Evolutionary conservation across 1,284 basidiomycete species (phyloP), one percentile per base, ranked within the genome.

Genomic region (Ceratorhiza oryzae-sativae): DNA sequence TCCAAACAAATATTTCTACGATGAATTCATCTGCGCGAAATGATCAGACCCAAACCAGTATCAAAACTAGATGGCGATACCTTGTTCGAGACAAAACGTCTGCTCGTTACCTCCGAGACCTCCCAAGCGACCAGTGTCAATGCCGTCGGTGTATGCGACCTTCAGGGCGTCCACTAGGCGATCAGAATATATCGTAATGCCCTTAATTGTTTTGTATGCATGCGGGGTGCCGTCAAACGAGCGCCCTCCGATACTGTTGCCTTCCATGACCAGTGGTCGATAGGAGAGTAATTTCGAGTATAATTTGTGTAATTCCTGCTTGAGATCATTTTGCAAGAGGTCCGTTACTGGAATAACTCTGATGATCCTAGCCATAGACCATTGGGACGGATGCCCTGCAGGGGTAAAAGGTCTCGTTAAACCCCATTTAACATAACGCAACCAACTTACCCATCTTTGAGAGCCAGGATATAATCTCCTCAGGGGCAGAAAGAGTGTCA

Each of bases 281-380:
- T 61, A 71, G 10, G 56, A 60, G 10, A 51, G 46, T 18, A 71
- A 30, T 1, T 25, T 18, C 15, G 34, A 34, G 27, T 61, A 53
- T 12, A 71, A 32, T 1, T 48, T 42, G 4, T n/a, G 27, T 5
- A 71, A n/a, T 49, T 34, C 27, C 5, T 1, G 8, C 27, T 71
- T 48, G 15, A 71, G 45, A 8, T 53, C 48, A 12, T 12, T n/a
- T 15, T n/a, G 34, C 15, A 71, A 30, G 23, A 71, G 30, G 2
- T 36, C 46, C 3, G 36, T 61, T 27, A 49, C 39, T 23, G 56
- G 58, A 18, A 48, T 51, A 23, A 49, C 70, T 71, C 39, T n/a
- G n/a, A 51, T 32, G 34, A 71, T 32, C 46, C 70, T 45, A n/a
- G 49, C 70, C 45, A 41, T 36, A 13, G 23, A 46, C 70, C 70